Base-by-base conservation (phyloP, 2,329 filamentous ascomycete species). In the Alternaria arbusti region DNA sequence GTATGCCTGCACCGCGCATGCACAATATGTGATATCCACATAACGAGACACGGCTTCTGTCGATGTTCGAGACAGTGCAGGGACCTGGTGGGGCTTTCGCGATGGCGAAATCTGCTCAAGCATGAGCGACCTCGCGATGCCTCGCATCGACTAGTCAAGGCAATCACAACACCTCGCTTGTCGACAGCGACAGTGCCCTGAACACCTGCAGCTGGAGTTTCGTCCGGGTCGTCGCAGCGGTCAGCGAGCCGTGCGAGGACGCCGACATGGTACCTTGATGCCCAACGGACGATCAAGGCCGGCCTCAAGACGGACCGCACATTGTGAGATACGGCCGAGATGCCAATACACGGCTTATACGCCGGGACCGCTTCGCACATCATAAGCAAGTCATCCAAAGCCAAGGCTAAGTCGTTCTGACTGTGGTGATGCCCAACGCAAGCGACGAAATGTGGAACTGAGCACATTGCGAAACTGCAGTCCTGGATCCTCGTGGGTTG, bases 401-500 rank as follows among this genome's bases (percentile, higher is more conserved):
- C 25, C 54, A 46, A 36, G 10, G 28, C 20, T 13, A n/a, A 52
- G 6, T 36, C 13, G 36, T 22, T 36, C 36, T 52, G 30, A 52
- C 44, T 54, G 44, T n/a, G 32, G n/a, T 54, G 56, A 63, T 50
- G 56, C 60, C 60, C 60, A 63, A 63, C 50, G 32, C 49, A 59
- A 55, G 44, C 56, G 50, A 59, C 11, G 13, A n/a, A 45, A 13
- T 51, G 20, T 22, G 44, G 20, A 54, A 47, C 44, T 26, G 17
- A 32, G 22, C 30, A 44, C 44, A 25, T 44, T 46, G 30, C 28
- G n/a, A 47, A 30, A 44, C 15, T 20, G 54, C 43, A 40, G 47
- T 8, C 26, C 17, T 43, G 12, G 49, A 50, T 49, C 36, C 36
- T 40, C 40, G 15, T 25, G 30, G 28, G 36, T 26, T 25, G 6